Conservation (phyloP, 73 alveolate genomes). For the Paramecium caudatum region DNA sequence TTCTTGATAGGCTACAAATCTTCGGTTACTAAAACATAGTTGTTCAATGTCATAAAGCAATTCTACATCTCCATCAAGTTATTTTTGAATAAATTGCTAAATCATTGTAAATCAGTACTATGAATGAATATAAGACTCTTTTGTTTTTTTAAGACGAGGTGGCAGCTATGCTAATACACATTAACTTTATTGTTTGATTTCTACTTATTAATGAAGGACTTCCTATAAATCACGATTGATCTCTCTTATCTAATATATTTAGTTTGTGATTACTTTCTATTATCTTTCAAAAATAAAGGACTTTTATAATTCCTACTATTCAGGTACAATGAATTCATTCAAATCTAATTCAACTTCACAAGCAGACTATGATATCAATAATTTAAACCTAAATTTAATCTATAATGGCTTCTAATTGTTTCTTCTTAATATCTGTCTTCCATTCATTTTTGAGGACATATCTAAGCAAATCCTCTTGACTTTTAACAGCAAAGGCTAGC, state of each 20-base stretch:
- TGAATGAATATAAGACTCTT: neutral
- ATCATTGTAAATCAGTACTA: neutral
- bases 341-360: neutral
- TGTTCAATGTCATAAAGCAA: neutral
- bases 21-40: neutral
- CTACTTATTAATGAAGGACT: neutral
- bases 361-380: neutral
- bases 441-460: neutral
- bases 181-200: neutral
- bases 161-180: slow-evolving; percentile 11
- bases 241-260: neutral
- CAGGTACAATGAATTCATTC: neutral
- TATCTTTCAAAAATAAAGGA: neutral
- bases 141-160: neutral
- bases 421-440: neutral
- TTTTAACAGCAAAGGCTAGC: slow-evolving; percentile 2
- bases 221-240: neutral
- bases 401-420: slow-evolving; percentile 3
- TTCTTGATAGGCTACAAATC: neutral
- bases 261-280: neutral
- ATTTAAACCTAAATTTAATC: neutral
- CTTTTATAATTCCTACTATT: neutral
- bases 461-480: neutral
- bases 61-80: slow-evolving; percentile 6
- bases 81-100: slow-evolving; percentile 4